A percentile compares a stretch with the other conserved stretches of the same genome.
Evolutionary conservation across 2,329 filamentous ascomycete species (phyloP).

Genomic region (Colletotrichum sp.): DNA sequence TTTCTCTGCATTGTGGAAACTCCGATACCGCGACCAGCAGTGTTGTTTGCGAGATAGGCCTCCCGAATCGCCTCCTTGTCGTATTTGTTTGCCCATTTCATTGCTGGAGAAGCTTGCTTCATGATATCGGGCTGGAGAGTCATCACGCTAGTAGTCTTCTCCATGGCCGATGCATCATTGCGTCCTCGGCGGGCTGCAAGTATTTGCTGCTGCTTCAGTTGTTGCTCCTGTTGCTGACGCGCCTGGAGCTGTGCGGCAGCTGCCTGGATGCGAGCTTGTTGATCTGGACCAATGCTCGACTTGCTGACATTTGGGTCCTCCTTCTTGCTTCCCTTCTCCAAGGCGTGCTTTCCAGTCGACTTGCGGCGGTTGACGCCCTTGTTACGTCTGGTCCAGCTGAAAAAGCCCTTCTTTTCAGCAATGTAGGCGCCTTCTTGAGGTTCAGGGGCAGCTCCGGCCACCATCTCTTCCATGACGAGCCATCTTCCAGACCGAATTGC

Average conservation of each 20-base stretch:
- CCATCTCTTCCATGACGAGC: constrained; percentile 95
- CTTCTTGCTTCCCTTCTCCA: constrained; percentile 49
- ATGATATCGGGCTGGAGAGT: constrained; percentile 86
- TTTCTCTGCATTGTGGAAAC: constrained; percentile 50
- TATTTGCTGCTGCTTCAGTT: constrained; percentile 33
- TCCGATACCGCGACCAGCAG: constrained; percentile 70
- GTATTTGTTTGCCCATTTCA: constrained; percentile 97
- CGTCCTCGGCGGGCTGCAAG: constrained; percentile 53
- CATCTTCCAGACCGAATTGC: constrained; percentile 80
- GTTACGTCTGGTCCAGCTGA: constrained; percentile 80
- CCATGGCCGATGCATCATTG: constrained; percentile 62
- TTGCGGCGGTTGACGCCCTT: constrained; percentile 70
- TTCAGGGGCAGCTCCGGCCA: constrained; percentile 88
- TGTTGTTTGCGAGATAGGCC: constrained; percentile 79
- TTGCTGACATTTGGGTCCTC: constrained; percentile 66
- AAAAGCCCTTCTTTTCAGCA: constrained; percentile 93
- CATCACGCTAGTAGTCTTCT: constrained; percentile 88
- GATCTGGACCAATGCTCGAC: constrained; percentile 85
- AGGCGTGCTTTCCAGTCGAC: constrained; percentile 67
- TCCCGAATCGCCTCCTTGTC: constrained; percentile 87
- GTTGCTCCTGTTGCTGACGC: constrained; percentile 66
- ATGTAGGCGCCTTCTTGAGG: constrained; percentile 87
- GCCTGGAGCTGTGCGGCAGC: constrained; percentile 85
- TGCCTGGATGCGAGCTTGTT: constrained; percentile 90
- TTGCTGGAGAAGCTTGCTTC: constrained; percentile 86